A percentile compares a stretch with the other conserved stretches of the same genome.
Evolutionary conservation across 2,329 filamentous ascomycete species (phyloP).

Genomic region (Albifimbria verrucaria): DNA sequence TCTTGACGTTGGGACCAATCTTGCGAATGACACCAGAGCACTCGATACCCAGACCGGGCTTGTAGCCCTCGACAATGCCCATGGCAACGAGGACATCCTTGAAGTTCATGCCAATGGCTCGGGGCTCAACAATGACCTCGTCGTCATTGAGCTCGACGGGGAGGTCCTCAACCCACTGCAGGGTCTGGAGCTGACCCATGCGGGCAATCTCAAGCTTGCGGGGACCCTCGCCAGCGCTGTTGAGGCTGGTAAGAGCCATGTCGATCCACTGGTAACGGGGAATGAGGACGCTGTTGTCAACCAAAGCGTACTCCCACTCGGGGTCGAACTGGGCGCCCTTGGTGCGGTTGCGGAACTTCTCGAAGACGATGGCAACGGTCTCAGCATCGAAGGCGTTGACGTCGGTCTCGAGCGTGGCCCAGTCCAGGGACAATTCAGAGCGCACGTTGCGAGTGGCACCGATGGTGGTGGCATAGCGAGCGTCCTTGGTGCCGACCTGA

Average conservation of each 20-base stretch:
- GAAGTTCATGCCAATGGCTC: conserved; percentile 15
- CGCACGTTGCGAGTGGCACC: conserved; percentile 26
- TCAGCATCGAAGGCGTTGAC: conserved; percentile 4
- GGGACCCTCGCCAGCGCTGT: not conserved
- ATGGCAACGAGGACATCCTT: conserved; percentile 37
- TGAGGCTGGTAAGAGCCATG: conserved; percentile 8
- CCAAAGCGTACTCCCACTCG: conserved; percentile 28
- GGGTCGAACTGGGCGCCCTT: conserved; percentile 17
- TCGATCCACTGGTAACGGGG: conserved; percentile 17
- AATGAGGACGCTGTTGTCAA: conserved; percentile 20
- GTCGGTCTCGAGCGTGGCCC: conserved; percentile 28
- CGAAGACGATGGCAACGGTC: conserved; percentile 14
- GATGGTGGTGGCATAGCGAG: conserved; percentile 22
- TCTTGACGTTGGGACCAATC: conserved; percentile 21
- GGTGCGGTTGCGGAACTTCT: conserved; percentile 15
- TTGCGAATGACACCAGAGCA: conserved; percentile 24
- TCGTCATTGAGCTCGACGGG: conserved; percentile 8
- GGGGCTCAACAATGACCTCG: conserved; percentile 30
- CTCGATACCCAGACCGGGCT: conserved; percentile 24
- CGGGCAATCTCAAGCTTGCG: not conserved
- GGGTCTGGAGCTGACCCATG: conserved; percentile 15
- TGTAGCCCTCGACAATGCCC: conserved; percentile 21
- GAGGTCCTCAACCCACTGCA: conserved; percentile 15
- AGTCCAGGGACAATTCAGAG: conserved; percentile 20
- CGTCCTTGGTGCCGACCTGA: conserved; percentile 22